phyloP scores from a whole-genome alignment of 176 grass and related monocot species.

The Musa schizocarpa region DNA sequence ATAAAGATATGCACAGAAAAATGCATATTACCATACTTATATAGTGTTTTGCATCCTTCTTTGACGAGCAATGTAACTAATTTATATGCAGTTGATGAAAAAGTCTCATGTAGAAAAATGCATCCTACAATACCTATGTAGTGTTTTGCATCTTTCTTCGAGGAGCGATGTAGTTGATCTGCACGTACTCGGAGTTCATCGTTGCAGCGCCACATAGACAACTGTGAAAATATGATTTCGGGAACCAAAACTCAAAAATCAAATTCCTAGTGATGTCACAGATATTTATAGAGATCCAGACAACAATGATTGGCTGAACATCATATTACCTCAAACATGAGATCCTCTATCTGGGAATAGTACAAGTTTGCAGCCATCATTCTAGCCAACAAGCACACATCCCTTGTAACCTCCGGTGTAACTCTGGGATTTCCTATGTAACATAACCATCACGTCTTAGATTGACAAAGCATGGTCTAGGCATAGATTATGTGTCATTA shows the following conservation, averaged over 20 bases:
- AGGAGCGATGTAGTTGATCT: conserved; percentile 40
- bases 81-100: conserved; percentile 28
- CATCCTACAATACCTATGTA: conserved; percentile 52
- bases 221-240: conserved; percentile 27
- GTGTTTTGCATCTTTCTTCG: conserved; percentile 83
- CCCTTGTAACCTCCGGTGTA: conserved; percentile 90
- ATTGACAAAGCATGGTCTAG: background rate
- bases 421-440: conserved; percentile 77
- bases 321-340: conserved; percentile 85
- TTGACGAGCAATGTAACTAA: conserved; percentile 39
- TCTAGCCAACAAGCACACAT: conserved; percentile 91
- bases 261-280: background rate
- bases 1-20: background rate
- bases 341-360: conserved; percentile 86
- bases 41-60: conserved; percentile 82
- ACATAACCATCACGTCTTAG: background rate
- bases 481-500: background rate
- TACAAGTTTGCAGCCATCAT: conserved; percentile 94
- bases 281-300: background rate
- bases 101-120: too few relatives aligned
- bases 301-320: background rate
- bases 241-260: too few relatives aligned
- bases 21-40: conserved; percentile 37
- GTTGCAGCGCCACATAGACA: conserved; percentile 97
- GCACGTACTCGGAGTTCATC: conserved; percentile 59